A percentile compares a stretch with the other conserved stretches of the same genome.
These are phyloP conservation scores for Aspergillus saccharolyticus DNA, from an alignment of 495 filamentous ascomycete species.

Conservation along the genomic window DNA sequence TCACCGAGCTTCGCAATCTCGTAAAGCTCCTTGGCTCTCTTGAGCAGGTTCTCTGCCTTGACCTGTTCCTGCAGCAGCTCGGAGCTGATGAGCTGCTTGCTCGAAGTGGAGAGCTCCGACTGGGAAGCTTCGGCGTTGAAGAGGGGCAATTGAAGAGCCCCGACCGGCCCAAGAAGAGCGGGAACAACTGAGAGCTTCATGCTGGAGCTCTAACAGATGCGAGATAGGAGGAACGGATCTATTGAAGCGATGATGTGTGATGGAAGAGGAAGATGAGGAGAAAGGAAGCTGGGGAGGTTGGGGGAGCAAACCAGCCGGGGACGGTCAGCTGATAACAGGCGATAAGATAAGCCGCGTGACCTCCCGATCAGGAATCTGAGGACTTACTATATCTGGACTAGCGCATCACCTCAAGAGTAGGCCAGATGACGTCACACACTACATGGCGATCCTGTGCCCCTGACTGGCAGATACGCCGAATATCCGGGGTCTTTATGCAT, in stretches of 20 bases:
- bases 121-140: not conserved
- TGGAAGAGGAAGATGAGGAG: not conserved
- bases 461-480: no score
- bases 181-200: not conserved
- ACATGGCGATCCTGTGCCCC: no score
- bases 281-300: not conserved
- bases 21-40: slow-evolving; percentile 52
- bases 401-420: no score
- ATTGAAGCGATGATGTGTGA: not conserved
- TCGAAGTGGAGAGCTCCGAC: not conserved
- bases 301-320: no score
- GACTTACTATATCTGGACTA: not conserved
- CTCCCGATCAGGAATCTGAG: not conserved
- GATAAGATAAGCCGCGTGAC: not conserved
- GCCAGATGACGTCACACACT: no score
- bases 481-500: no score
- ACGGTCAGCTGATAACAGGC: not conserved
- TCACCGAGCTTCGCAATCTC: slow-evolving; percentile 48
- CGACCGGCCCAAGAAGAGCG: slow-evolving; percentile 7
- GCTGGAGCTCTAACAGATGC: not conserved
- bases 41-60: slow-evolving; percentile 45
- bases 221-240: not conserved
- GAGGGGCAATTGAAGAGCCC: slow-evolving; percentile 14
- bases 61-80: slow-evolving; percentile 50
- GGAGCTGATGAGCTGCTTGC: slow-evolving; percentile 38